Base-by-base conservation (phyloP, 768 basidiomycete species). In the Macrolepiota dolichaula region DNA sequence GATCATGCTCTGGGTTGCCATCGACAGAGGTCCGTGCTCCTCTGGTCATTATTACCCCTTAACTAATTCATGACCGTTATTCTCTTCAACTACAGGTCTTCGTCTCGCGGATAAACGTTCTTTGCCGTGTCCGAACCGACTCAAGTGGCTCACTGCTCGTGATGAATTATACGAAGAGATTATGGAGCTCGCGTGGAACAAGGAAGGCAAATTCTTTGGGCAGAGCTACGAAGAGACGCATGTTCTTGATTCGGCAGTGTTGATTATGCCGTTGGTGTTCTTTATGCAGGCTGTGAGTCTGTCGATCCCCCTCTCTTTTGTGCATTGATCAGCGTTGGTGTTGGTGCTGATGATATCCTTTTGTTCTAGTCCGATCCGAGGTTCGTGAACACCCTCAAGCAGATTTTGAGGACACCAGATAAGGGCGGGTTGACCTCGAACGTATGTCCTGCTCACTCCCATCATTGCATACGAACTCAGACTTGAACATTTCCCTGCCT, bases 1-100 rank as follows among this genome's bases (percentile, higher is more conserved):
- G 87, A 81, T 96, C 49, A 96, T 96, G 94, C 81, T 96, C 68
- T 96, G 94, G 96, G 96, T 98, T 51, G 96, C 96, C 0, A 85
- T 98, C 58, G 96, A 98, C 67, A 81, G 96, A 78, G 96, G 95
- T 79, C 65, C 25, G 68, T 56, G 7, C 10, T 22, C 52, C 2
- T 17, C 55, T 13, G 19, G 15, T n/a, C 19, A 22, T 55, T 27
- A 6, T 2, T 22, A 13, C 17, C 6, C n/a, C 55, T 6, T 13
- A 19, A 50, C 62, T 10, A 50, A 59, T 25, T 10, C 19, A 60
- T 17, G 13, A 3, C 32, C 13, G 57, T 87, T n/a, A n/a, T n/a
- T n/a, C 87, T 29, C n/a, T 3, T 54, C 6, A 15, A 29, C 7
- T 12, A 36, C 17, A 61, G 59, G 90, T 4, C 79, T 98, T 4